A percentile compares a stretch with the other conserved stretches of the same genome.
Conservation (phyloP, 352 stramenopile genomes). For the Pythium sp. region DNA sequence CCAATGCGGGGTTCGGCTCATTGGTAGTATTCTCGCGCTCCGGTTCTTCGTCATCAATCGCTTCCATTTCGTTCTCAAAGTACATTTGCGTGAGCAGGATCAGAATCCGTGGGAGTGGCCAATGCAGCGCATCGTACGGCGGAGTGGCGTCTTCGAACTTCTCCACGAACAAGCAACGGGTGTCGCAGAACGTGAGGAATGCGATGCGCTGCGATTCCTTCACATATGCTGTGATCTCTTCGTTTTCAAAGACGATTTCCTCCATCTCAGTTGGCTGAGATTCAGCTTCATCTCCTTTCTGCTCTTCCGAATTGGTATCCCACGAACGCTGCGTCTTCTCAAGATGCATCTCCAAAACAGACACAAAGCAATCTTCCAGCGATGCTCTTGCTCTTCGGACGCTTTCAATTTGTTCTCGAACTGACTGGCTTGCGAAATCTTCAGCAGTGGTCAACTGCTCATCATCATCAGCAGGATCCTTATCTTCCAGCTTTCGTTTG, state of each 20-base stretch:
- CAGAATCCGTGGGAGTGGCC: conserved; percentile 64
- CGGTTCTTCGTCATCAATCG: conserved; percentile 30
- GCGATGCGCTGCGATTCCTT: conserved; percentile 58
- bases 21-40: conserved; percentile 29
- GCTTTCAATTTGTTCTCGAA: conserved; percentile 38
- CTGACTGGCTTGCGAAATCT: conserved; percentile 5
- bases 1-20: conserved; percentile 16
- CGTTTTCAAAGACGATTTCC: conserved; percentile 63
- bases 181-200: conserved; percentile 80
- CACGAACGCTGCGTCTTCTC: conserved; percentile 27
- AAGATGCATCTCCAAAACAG: conserved; percentile 75
- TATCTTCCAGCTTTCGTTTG: conserved; percentile 18
- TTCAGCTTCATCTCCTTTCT: conserved; percentile 27
- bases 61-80: conserved; percentile 77
- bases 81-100: conserved; percentile 76
- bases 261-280: conserved; percentile 48
- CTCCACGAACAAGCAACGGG: conserved; percentile 79
- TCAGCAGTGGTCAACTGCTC: conserved; percentile 13
- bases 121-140: conserved; percentile 66
- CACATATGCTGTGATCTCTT: conserved; percentile 48
- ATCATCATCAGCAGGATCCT: conserved; percentile 8
- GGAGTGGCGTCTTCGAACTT: conserved; percentile 61
- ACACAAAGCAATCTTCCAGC: conserved; percentile 64
- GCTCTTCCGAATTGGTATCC: conserved; percentile 28
- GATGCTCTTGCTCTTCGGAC: conserved; percentile 33